Evolutionary conservation across 805 yeast species (phyloP), one percentile per base, ranked within the genome.

Genomic region (Ascoidea asiatica): DNA sequence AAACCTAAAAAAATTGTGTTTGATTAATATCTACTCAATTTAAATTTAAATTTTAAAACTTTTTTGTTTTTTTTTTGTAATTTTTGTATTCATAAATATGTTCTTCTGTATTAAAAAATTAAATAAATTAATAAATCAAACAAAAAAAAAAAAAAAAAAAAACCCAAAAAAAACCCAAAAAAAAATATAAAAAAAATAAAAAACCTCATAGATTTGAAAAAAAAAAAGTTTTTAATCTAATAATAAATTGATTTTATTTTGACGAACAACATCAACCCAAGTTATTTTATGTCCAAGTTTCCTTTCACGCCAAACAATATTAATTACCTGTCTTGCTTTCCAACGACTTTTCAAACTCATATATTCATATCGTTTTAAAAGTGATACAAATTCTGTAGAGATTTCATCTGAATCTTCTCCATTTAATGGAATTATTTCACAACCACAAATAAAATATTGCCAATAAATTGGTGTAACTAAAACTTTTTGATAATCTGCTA

Each of bases 1-100:
- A 89, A 89, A 47, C 78, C 84, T 46, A 92, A 86, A 66, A 92
- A 92, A 73, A 86, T 90, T 56, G 87, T 87, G 54, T 90, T 92
- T 53, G 79, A 75, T 55, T 73, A 58, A 51, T 15, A 11, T 18
- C 17, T 33, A 4, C n/a, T 29, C 15, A 29, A 29, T 29, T 11
- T 29, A 29, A 29, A 29, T 11, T 11, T 2, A 2, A 17, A n/a
- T n/a, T 37, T 37, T 8, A 3, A n/a, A 17, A 37, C 7, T 13
- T 37, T n/a, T 17, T 37, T 15, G 4, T 11, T 29, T 29, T 29
- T 29, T 29, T 3, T 8, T 29, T 3, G 35, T 29, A 2, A 29
- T 29, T 8, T 33, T 33, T 8, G 8, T 8, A 15, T 29, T 8
- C 13, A 29, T 29, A 29, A 29, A 8, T 29, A 29, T 29, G 36